phyloP scores from a whole-genome alignment of 306 rosid genomes.

The Cicer judaicum region DNA sequence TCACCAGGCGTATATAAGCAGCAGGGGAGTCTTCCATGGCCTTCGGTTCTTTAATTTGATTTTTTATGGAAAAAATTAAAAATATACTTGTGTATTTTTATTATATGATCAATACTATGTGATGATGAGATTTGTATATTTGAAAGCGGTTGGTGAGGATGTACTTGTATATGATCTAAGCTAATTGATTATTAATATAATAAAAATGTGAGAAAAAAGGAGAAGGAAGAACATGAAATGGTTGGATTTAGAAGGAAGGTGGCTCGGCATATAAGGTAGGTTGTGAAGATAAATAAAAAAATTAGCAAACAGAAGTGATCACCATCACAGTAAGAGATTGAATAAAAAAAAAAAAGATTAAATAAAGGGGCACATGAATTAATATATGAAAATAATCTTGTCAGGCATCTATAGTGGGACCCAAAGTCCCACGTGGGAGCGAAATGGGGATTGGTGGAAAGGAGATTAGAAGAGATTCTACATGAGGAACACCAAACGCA shows the following conservation, averaged over 20 bases:
- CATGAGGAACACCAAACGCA: conserved; percentile 34
- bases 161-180: conserved; percentile 17
- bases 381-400: conserved; percentile 1
- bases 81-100: no score
- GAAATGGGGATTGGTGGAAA: conserved; percentile 75
- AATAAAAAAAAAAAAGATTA: not conserved
- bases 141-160: conserved; percentile 22
- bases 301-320: not conserved
- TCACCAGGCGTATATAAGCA: conserved; percentile 84
- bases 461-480: conserved; percentile 78
- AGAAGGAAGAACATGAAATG: conserved; percentile 34
- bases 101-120: not conserved
- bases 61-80: no score
- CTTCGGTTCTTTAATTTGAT: not conserved
- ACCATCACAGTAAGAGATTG: not conserved
- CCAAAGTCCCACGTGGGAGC: conserved; percentile 82
- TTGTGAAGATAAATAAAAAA: not conserved
- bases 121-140: not conserved
- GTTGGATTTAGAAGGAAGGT: conserved; percentile 43
- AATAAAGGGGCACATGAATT: conserved; percentile 19
- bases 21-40: conserved; percentile 75
- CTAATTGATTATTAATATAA: not conserved
- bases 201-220: conserved; percentile 13
- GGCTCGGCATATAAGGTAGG: not conserved
- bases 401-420: conserved; percentile 51